Evolutionary conservation across 768 basidiomycete species (phyloP).

Genomic region (Tricholoma sp.): DNA sequence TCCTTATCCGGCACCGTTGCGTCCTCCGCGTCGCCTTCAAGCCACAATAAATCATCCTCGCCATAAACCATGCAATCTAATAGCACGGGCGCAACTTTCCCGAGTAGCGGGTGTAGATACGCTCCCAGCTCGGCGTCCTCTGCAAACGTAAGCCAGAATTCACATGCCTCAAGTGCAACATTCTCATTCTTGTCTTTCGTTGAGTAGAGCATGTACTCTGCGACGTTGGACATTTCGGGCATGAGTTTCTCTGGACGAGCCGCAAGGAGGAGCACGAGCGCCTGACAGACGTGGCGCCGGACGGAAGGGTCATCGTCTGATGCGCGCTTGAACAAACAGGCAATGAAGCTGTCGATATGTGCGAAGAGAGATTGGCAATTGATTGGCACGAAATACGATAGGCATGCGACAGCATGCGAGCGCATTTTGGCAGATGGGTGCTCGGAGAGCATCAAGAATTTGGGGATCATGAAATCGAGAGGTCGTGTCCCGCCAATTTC

Average conservation of each 20-base stretch:
- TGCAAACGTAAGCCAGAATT: constrained; percentile 99
- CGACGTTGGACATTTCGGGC: constrained; percentile 92
- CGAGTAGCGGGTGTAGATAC: constrained; percentile 80
- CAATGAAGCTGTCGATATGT: constrained; percentile 92
- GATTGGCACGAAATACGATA: constrained; percentile 90
- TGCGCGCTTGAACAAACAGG: constrained; percentile 90
- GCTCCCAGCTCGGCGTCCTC: constrained; percentile 87
- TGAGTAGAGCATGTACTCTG: constrained; percentile 98
- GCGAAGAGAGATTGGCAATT: constrained; percentile 81
- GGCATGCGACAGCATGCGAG: constrained; percentile 86
- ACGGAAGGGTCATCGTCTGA: constrained; percentile 93
- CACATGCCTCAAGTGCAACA: constrained; percentile 96
- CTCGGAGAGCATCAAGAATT: constrained; percentile 85
- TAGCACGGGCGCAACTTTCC: constrained; percentile 91
- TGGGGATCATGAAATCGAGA: constrained; percentile 94
- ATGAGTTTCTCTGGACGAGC: constrained; percentile 94
- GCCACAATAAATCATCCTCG: constrained; percentile 92
- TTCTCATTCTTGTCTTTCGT: constrained; percentile 97
- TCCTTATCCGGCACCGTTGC: constrained; percentile 90
- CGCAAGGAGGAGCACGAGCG: constrained; percentile 87
- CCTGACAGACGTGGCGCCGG: constrained; percentile 92
- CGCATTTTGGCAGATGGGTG: constrained; percentile 88
- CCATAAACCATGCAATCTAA: constrained; percentile 97
- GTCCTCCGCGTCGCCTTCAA: constrained; percentile 89
- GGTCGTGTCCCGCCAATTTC: constrained; percentile 91